Base-by-base conservation (phyloP, 371 early-diverging fungal genomes). In the Mortierella sp. region DNA sequence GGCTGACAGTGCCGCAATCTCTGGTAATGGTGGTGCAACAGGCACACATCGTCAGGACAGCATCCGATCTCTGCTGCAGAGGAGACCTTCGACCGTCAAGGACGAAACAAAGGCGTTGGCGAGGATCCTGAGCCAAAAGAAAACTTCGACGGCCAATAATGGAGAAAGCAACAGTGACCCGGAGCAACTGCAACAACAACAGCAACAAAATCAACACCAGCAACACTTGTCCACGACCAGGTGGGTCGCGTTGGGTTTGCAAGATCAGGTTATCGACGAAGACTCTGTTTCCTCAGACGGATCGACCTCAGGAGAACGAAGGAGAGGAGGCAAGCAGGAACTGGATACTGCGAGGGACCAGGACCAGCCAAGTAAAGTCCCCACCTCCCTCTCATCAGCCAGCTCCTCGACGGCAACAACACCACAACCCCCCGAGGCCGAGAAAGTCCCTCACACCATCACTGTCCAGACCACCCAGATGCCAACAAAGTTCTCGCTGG, bases 41-140 rank as follows among this genome's bases (percentile, higher is more conserved):
- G 58, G 68, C 6, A 73, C 77, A 0, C 57, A 74, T 19, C 77
- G 86, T 14, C 77, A 75, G 75, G 82, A 86, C 54, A 86, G 86
- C 70, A 80, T 86, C 63, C 86, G 86, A 7, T 86, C 86, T 0
- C 70, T 86, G 42, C 58, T 86, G n/a, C 86, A 86, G 73, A 60
- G 86, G 8, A 82, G 68, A 54, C 86, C 86, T 16, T 86, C 86
- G 55, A 86, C 86, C 6, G 86, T 86, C 73, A 86, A 86, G 74
- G 86, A 86, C 42, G 86, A 86, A 60, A 86, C 86, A 24, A 86
- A 86, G 74, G 86, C 86, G 5, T 47, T 86, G 58, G 86, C 86
- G 13, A 58, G 86, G 55, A 86, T 86, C 77, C 54, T 86, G 24
- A 86, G 86, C 50, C 80, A 82, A 50, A 86, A 86, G 65, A 77